Evolutionary conservation across 108 stramenopile species (phyloP).

Genomic region (Schizochytrium sp.): DNA sequence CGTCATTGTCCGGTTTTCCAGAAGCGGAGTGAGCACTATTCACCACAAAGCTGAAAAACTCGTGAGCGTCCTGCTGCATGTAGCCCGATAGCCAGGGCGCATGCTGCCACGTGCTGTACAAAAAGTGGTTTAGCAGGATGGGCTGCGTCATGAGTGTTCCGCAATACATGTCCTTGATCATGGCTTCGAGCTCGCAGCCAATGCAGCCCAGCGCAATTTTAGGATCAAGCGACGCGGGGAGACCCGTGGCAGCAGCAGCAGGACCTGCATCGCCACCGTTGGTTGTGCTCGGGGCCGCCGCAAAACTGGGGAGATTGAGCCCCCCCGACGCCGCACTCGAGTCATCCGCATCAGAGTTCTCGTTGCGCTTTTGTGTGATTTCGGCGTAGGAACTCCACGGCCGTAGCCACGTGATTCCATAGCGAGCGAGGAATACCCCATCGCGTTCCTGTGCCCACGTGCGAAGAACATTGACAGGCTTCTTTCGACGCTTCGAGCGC

Average conservation of each 20-base stretch:
- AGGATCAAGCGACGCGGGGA: background rate
- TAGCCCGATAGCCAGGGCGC: background rate
- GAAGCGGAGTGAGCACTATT: background rate
- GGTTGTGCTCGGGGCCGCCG: no score
- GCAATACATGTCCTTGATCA: background rate
- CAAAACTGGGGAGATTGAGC: no score
- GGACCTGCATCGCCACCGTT: background rate
- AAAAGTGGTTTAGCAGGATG: background rate
- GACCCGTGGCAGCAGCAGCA: background rate
- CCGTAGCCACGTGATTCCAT: background rate
- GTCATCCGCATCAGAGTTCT: no score
- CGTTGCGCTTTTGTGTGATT: background rate
- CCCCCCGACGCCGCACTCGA: no score
- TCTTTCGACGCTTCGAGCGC: background rate
- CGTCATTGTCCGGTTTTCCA: background rate
- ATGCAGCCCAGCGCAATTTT: background rate
- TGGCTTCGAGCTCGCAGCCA: background rate
- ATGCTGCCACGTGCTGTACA: background rate
- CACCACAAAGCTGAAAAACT: constrained; percentile 7
- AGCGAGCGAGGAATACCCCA: background rate
- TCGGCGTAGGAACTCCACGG: background rate
- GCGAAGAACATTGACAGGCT: background rate
- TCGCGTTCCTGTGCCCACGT: background rate
- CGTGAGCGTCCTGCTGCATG: constrained; percentile 14
- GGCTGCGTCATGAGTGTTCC: background rate